Conservation (phyloP, 2,329 filamentous ascomycete species). For the Calycina herbarum region DNA sequence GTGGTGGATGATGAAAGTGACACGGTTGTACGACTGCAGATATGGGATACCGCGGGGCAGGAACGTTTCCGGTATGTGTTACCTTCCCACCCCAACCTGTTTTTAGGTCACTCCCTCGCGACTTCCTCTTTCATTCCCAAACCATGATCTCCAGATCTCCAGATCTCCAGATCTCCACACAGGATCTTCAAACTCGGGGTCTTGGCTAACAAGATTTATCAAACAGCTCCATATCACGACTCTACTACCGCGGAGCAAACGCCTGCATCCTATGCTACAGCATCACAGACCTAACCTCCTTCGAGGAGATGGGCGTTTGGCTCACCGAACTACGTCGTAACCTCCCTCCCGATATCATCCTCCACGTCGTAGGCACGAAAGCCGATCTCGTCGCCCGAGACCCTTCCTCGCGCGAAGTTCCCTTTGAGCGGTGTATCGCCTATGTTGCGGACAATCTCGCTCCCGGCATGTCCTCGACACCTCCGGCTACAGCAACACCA, state of each 20-base stretch:
- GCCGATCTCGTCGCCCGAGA: slow-evolving; percentile 87
- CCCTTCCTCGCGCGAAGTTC: slow-evolving; percentile 75
- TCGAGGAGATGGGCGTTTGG: slow-evolving; percentile 91
- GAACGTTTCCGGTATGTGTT: slow-evolving; percentile 72
- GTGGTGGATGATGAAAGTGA: slow-evolving; percentile 82
- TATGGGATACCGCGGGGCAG: slow-evolving; percentile 96
- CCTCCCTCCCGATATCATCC: slow-evolving; percentile 68
- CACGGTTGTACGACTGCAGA: slow-evolving; percentile 85
- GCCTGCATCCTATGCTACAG: slow-evolving; percentile 93
- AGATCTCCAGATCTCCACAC: background rate
- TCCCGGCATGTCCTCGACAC: slow-evolving; percentile 66
- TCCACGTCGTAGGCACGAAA: slow-evolving; percentile 95
- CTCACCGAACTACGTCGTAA: slow-evolving; percentile 80
- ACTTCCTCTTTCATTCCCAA: background rate
- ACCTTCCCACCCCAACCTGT: background rate
- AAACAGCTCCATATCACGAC: slow-evolving; percentile 72
- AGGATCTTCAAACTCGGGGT: background rate
- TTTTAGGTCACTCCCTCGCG: background rate
- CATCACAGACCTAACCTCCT: slow-evolving; percentile 83
- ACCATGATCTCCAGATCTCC: background rate
- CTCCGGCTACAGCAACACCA: slow-evolving; percentile 61
- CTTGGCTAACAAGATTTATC: slow-evolving; percentile 10
- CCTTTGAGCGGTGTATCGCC: slow-evolving; percentile 92
- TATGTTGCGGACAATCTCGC: slow-evolving; percentile 92
- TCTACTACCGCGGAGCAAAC: slow-evolving; percentile 96